Base-by-base conservation (phyloP, 2,329 filamentous ascomycete genomes). In the Lizonia empirigonia region DNA sequence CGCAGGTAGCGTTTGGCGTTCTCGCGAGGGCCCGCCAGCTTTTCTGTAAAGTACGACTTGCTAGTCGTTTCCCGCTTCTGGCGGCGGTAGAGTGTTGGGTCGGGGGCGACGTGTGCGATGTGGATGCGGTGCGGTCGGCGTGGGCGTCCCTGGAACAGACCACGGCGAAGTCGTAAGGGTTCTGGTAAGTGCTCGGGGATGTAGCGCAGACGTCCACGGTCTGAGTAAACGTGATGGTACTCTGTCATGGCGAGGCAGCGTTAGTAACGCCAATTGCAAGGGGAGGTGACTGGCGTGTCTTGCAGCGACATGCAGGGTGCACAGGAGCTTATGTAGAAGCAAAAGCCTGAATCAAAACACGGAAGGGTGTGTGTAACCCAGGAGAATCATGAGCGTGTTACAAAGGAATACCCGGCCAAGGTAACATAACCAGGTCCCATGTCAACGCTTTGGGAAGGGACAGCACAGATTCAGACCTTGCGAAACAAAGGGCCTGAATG, bases 121-220 rank as follows among this genome's bases (percentile, higher is more conserved):
- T 81, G 79, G 53, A 84, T 83, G 33, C 80, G 81, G 60, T 83
- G 80, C 34, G 80, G 81, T 63, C 81, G 75, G 58, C 80, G 77
- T 51, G 71, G 77, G 59, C 81, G 78, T 49, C 76, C 76, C 62
- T 78, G 77, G 64, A 81, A 83, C 58, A 77, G 52, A 54, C 67
- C 64, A 34, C 60, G 65, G 26, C 63, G 63, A 26, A 61, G 46
- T 26, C 56, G 58, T 26, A 54, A 47, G 24, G 67, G 61, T 16
- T 67, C 60, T 59, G 60, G 58, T 16, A 69, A 57, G 39, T 72
- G 64, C 39, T 73, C 71, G 44, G 71, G 72, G 15, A 74, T 64
- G 49, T 74, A 74, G 37, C 68, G 64, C 41, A 74, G 62, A 34
- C 69, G 69, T 49, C 72, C 72, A 45, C 71, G 69, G 42, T 72